Percentiles rank a stretch among this genome's conserved stretches.
phyloP scores from a whole-genome alignment of 495 filamentous ascomycete genomes.

The Hypoxylon cercidicola region DNA sequence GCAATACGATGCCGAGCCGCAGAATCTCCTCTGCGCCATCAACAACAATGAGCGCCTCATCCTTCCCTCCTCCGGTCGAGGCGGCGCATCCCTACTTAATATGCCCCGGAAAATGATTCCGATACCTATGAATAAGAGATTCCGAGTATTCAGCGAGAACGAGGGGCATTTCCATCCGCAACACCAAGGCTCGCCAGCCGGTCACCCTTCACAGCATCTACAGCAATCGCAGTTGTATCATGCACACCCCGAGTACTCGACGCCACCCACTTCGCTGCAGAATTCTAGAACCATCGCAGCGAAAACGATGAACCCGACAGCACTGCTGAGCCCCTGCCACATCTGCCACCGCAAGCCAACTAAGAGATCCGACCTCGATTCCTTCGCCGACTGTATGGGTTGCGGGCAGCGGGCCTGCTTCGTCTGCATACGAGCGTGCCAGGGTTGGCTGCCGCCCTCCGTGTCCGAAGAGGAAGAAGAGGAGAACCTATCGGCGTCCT shows the following conservation, averaged over 20 bases:
- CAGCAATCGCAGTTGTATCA: conserved; percentile 40
- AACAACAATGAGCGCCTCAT: conserved; percentile 37
- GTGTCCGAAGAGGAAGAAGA: conserved; percentile 24
- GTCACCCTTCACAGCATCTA: background rate
- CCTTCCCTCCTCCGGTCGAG: conserved; percentile 23
- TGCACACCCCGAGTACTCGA: conserved; percentile 41
- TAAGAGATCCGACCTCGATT: conserved; percentile 60
- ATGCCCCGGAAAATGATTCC: conserved; percentile 47
- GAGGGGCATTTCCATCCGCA: conserved; percentile 23
- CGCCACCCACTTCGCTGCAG: conserved; percentile 21
- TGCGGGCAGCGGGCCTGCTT: conserved; percentile 60
- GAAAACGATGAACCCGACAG: conserved; percentile 21
- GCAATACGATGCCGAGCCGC: conserved; percentile 30
- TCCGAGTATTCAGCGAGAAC: conserved; percentile 35
- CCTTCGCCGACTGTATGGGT: conserved; percentile 57
- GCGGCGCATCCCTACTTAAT: conserved; percentile 24
- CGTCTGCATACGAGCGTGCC: conserved; percentile 59
- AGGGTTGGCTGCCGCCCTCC: conserved; percentile 48
- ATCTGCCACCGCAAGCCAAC: conserved; percentile 59
- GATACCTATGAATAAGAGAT: conserved; percentile 48
- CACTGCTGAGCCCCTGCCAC: conserved; percentile 56
- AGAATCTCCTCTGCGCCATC: conserved; percentile 37
- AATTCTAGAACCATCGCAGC: conserved; percentile 20
- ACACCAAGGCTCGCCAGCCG: conserved; percentile 9
- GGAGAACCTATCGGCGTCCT: conserved; percentile 43